Conservation (phyloP, 2,329 filamentous ascomycete genomes). For the Alternaria hordeiaustralica region DNA sequence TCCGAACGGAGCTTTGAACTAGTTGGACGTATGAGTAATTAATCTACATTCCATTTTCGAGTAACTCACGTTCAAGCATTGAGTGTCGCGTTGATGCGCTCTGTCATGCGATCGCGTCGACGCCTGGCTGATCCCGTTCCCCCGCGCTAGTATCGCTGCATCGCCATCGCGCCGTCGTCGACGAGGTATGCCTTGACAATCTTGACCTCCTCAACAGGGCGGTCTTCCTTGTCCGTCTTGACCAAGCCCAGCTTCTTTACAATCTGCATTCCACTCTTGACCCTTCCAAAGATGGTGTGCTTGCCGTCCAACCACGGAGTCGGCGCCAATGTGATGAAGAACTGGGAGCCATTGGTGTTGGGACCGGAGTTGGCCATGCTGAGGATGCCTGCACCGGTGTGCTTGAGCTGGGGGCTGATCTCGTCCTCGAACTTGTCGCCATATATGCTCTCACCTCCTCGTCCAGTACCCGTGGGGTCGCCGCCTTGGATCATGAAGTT, state of each 20-base stretch:
- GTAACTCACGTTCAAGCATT: slow-evolving; percentile 2
- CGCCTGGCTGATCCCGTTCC: not conserved
- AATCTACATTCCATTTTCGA: not conserved
- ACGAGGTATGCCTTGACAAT: slow-evolving; percentile 76
- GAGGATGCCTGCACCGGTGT: slow-evolving; percentile 91
- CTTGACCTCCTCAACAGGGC: slow-evolving; percentile 80
- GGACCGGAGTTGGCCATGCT: slow-evolving; percentile 96
- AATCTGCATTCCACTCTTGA: slow-evolving; percentile 82
- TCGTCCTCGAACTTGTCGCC: slow-evolving; percentile 95
- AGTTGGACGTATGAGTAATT: slow-evolving; percentile 14
- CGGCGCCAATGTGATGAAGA: slow-evolving; percentile 93
- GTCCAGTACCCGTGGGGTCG: slow-evolving; percentile 91
- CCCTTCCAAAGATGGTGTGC: slow-evolving; percentile 94
- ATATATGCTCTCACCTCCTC: slow-evolving; percentile 87
- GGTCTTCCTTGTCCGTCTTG: slow-evolving; percentile 80
- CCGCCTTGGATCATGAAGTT: slow-evolving; percentile 97
- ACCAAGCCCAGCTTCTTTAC: slow-evolving; percentile 88
- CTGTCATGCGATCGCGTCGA: not conserved
- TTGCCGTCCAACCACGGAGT: slow-evolving; percentile 97
- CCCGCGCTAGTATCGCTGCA: slow-evolving; percentile 19
- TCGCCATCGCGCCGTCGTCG: slow-evolving; percentile 61
- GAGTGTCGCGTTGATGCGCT: not conserved
- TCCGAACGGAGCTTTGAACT: slow-evolving; percentile 60
- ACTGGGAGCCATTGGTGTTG: slow-evolving; percentile 93
- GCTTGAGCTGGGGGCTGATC: slow-evolving; percentile 77